Conservation (phyloP, 2,329 filamentous ascomycete genomes). For the Orbilia quercus region DNA sequence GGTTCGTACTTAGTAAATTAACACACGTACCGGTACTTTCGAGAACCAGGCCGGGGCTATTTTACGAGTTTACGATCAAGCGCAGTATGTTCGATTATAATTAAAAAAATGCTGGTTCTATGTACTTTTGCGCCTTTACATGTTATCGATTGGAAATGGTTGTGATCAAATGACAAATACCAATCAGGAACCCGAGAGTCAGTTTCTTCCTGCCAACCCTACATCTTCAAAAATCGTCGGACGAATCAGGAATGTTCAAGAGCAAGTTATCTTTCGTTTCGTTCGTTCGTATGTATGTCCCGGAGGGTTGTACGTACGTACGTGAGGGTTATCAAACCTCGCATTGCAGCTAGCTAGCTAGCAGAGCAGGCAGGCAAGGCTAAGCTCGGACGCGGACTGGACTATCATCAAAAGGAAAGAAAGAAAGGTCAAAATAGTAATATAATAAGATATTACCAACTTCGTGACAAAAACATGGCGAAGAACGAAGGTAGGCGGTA, state of each 20-base stretch:
- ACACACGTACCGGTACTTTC: constrained; percentile 40
- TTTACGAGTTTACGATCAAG: constrained; percentile 5
- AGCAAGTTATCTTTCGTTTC: no score
- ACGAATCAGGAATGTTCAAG: constrained; percentile 47
- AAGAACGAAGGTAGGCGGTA: constrained; percentile 40
- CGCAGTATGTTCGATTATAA: neutral
- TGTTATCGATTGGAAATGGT: no score
- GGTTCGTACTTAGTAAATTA: no score
- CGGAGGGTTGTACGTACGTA: constrained; percentile 11
- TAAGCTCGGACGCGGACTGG: no score
- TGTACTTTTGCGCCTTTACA: no score
- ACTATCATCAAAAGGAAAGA: no score
- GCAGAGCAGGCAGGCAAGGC: no score
- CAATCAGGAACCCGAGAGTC: constrained; percentile 43
- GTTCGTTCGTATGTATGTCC: no score
- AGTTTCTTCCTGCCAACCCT: constrained; percentile 29
- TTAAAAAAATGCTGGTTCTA: neutral
- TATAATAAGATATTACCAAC: constrained; percentile 17
- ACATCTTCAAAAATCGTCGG: no score
- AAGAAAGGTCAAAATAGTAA: neutral
- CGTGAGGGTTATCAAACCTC: constrained; percentile 48
- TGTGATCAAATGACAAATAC: constrained; percentile 54
- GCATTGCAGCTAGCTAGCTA: constrained; percentile 49
- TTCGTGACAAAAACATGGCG: no score
- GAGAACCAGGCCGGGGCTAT: constrained; percentile 10